Evolutionary conservation across 2,329 filamentous ascomycete species (phyloP), one percentile per base, ranked within the genome.

Genomic region (Sporothrix luriei): DNA sequence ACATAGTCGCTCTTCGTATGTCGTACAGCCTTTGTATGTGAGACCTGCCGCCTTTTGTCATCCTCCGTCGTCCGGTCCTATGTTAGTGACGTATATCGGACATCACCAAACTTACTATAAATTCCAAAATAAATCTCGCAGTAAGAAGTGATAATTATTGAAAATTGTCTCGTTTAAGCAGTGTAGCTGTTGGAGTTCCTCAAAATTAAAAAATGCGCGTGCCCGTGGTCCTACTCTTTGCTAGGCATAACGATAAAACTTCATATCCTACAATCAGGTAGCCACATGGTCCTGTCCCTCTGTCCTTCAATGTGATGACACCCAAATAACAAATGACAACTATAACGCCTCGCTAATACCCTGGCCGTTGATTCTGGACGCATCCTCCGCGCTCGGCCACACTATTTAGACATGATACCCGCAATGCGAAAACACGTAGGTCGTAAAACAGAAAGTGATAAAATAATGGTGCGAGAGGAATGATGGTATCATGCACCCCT

Each of bases 261-360:
- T n/a, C 10, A 43, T 26, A 62, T 62, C 57, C 57, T 62, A 62
- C 57, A 62, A 43, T 43, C 21, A 33, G 6, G 26, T 55, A 33
- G 29, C 29, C 54, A 57, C 52, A 33, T 33, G 13, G 24, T 4
- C 14, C 52, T 55, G 26, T 16, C 52, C 52, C 24, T 55, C 52
- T 55, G 26, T 16, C 52, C 52, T 14, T 55, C 14, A 48, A 33
- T 26, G 52, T 24, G 14, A 14, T 33, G 7, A n/a, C 38, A 38
- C 14, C 24, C 6, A 16, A 33, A 38, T 33, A 48, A 11, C 14
- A 49, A 16, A 54, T 13, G 6, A 54, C 49, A 19, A 49, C 5
- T 29, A 62, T 26, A 24, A 29, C 61, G 61, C 61, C 61, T 62
- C 61, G 61, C 61, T 64, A 13, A 19, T 33, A 64, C 14, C 24